These are phyloP conservation scores for Pleurotus djamor DNA, from an alignment of 768 basidiomycete species.

Conservation along the genomic window DNA sequence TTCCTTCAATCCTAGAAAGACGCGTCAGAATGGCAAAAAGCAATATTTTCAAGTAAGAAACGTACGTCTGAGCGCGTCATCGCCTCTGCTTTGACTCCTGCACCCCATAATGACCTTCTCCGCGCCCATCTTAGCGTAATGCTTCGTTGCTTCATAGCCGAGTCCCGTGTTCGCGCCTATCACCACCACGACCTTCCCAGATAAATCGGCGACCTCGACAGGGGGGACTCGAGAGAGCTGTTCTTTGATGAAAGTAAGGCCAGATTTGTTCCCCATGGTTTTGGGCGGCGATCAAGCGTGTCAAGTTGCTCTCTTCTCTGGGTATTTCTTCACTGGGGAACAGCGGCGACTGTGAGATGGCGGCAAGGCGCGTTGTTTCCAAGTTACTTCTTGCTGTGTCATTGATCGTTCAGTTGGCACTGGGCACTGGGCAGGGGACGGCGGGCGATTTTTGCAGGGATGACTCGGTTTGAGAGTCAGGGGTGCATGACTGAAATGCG, in stretches of 20 bases:
- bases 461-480: too few relatives aligned
- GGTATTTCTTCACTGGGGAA: too few relatives aligned
- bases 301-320: too few relatives aligned
- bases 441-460: too few relatives aligned
- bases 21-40: not conserved
- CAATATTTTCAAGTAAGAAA: not conserved
- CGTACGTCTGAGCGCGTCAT: conserved; percentile 32
- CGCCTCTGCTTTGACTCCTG: conserved; percentile 30
- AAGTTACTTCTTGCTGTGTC: too few relatives aligned
- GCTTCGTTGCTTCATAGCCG: conserved; percentile 43
- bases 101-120: conserved; percentile 37
- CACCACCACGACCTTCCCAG: conserved; percentile 46
- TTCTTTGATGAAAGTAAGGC: conserved; percentile 7
- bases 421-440: too few relatives aligned
- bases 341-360: too few relatives aligned
- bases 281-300: not conserved
- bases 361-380: too few relatives aligned
- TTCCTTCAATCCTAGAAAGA: conserved; percentile 18
- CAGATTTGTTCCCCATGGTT: not conserved
- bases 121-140: conserved; percentile 43
- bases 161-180: conserved; percentile 50
- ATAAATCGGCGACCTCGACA: conserved; percentile 31
- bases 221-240: conserved; percentile 23
- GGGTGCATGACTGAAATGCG: too few relatives aligned
- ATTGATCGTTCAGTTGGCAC: too few relatives aligned